Conservation (phyloP, 2,329 filamentous ascomycete genomes). For the Aureobasidium sp. region DNA sequence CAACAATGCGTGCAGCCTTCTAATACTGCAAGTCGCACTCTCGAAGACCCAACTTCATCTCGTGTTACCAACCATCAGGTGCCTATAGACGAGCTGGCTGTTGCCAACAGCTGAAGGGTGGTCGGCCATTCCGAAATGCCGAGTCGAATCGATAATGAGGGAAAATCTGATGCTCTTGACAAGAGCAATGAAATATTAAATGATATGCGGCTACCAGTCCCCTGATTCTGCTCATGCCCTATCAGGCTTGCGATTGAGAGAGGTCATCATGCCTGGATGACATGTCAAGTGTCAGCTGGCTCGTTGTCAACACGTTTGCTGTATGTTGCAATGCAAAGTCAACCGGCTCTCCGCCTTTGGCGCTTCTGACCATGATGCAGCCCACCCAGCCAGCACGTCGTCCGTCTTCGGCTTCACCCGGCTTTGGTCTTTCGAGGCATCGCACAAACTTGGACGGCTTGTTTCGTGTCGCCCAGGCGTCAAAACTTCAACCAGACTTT, state of each 20-base stretch:
- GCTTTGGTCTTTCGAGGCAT: background rate
- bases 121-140: background rate
- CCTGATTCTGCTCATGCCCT: no score
- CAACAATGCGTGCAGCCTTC: conserved; percentile 1
- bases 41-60: no score
- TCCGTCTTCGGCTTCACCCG: background rate
- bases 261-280: no score
- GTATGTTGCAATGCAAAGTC: background rate
- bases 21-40: conserved; percentile 1
- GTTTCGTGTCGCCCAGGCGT: conserved; percentile 3
- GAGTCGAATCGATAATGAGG: no score
- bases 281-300: no score
- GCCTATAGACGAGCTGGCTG: background rate
- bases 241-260: no score
- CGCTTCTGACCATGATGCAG: background rate
- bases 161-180: no score
- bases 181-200: no score
- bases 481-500: background rate
- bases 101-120: background rate
- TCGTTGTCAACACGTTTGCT: conserved; percentile 1
- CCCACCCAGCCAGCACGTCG: no score
- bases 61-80: no score
- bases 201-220: no score
- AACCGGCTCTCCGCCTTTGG: conserved; percentile 10
- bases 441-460: background rate